Base-by-base conservation (phyloP, 2,329 filamentous ascomycete genomes). In the Alternaria postmessia region DNA sequence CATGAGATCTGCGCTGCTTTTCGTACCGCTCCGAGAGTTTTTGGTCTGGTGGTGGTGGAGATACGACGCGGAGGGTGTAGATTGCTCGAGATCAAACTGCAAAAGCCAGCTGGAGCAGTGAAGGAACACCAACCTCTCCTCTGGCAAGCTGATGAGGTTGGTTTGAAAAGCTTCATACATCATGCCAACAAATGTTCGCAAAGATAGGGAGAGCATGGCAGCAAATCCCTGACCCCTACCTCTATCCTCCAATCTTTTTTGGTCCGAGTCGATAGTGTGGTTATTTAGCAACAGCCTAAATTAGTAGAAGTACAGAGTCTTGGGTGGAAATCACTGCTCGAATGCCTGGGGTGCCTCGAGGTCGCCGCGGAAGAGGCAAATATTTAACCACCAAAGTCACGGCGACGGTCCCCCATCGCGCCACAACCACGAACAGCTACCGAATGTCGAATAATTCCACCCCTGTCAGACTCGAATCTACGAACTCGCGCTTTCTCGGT, bases 21-120 rank as follows among this genome's bases (percentile, higher is more conserved):
- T 57, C 30, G 43, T 43, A 60, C 53, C 8, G 11, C 4, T 22
- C n/a, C 30, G 22, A 36, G 11, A 5, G 9, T 32, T 53, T 28
- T 54, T 16, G 7, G 28, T 48, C n/a, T 39, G 54, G 53, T 63
- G 30, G 57, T 57, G 39, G 49, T 51, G 42, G 24, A 54, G 36
- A 43, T 51, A 42, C 38, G 24, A 54, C 38, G 42, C 30, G 28
- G 26, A 20, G n/a, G 51, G 47, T 2, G 46, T 46, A 12, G 12
- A 41, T 18, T 11, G n/a, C 12, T 5, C 20, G 22, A 43, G 42
- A 14, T 8, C 14, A 22, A 24, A 32, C 51, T n/a, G 28, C 46
- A 11, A 30, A 39, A 46, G 8, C 36, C 38, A 39, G 11, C 16
- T 41, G 4, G 38, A 24, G 51, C 28, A 30, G 53, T 41, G 46